Conservation (phyloP, 257 asterid species). For the Jacaranda copaia region DNA sequence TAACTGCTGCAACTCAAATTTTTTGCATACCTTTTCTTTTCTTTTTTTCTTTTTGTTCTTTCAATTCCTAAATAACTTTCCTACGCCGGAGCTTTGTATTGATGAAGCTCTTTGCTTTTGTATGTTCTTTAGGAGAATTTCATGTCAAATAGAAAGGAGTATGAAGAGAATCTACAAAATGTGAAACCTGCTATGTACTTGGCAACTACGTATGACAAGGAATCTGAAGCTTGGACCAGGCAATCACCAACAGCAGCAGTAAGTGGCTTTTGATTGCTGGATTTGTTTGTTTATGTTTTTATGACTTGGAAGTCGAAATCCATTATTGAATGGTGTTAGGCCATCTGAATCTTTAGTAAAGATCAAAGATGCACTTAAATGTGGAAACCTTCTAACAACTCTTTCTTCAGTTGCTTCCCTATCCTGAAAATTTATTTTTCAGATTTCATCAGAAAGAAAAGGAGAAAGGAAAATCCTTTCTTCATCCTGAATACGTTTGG, state of each 20-base stretch:
- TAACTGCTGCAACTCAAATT: slow-evolving; percentile 42
- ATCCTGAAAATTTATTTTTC: slow-evolving; percentile 8
- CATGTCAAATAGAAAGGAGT: slow-evolving; percentile 66
- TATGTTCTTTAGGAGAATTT: slow-evolving; percentile 64
- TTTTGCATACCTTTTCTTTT: background rate
- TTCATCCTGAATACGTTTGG: slow-evolving; percentile 1
- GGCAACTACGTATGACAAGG: slow-evolving; percentile 83
- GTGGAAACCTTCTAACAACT: background rate
- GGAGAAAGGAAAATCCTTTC: background rate
- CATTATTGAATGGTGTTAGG: slow-evolving; percentile 17
- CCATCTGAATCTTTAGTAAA: slow-evolving; percentile 2
- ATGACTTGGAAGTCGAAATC: background rate
- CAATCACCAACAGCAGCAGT: slow-evolving; percentile 76
- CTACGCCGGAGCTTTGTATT: slow-evolving; percentile 5
- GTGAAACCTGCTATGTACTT: slow-evolving; percentile 76
- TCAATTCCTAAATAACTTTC: background rate
- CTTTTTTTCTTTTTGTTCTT: background rate
- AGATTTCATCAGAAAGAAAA: slow-evolving; percentile 15
- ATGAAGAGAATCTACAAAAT: slow-evolving; percentile 50
- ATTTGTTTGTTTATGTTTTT: slow-evolving; percentile 20
- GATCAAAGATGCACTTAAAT: background rate
- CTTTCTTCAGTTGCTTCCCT: background rate
- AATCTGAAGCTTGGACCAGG: slow-evolving; percentile 90
- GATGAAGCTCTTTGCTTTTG: slow-evolving; percentile 33
- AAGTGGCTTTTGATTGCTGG: slow-evolving; percentile 44